Conservation (phyloP, 176 grass and related monocot genomes). For the Hordeum vulgare region MorexV3_pseudomolecules_assembly NC_058523.1:331434187-331434686, state of each 20-base stretch:
- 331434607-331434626: slow-evolving; percentile 81
- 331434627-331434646: slow-evolving; percentile 95
- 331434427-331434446: slow-evolving; percentile 29
- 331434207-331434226: slow-evolving; percentile 28
- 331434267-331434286: slow-evolving; percentile 17
- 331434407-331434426: background rate
- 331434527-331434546: slow-evolving; percentile 27
- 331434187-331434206: background rate
- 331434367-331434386: background rate
- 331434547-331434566: slow-evolving; percentile 20
- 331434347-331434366: background rate
- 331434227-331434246: background rate
- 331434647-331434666: slow-evolving; percentile 97
- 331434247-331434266: slow-evolving; percentile 53
- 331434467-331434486: slow-evolving; percentile 22
- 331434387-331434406: background rate
- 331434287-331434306: slow-evolving; percentile 47
- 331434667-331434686: slow-evolving; percentile 99
- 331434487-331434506: slow-evolving; percentile 36
- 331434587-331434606: slow-evolving; percentile 38
- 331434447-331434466: slow-evolving; percentile 29
- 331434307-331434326: background rate
- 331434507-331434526: slow-evolving; percentile 41
- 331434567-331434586: background rate
- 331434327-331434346: slow-evolving; percentile 24